Conservation (phyloP, 495 filamentous ascomycete genomes). For the Neurospora sp. region DNA sequence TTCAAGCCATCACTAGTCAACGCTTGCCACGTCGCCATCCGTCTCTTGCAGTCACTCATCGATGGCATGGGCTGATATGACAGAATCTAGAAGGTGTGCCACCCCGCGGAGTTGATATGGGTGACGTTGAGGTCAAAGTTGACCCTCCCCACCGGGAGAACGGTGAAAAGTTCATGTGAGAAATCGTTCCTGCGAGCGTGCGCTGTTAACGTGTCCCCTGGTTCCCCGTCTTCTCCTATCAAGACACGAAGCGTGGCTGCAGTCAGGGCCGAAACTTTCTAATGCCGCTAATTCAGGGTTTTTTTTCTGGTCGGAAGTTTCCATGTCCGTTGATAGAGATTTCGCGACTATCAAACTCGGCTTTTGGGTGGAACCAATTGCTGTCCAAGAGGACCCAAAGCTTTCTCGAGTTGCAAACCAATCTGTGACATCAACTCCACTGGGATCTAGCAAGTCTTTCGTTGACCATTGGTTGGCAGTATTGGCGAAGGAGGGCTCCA, state of each 20-base stretch:
- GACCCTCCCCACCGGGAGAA: neutral
- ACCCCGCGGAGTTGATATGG: neutral
- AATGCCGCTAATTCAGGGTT: neutral
- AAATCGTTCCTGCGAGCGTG: slow-evolving; percentile 16
- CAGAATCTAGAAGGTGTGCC: neutral
- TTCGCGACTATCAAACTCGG: neutral
- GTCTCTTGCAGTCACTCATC: neutral
- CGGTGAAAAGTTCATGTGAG: slow-evolving; percentile 24
- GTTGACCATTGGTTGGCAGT: neutral
- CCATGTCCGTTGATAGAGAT: neutral
- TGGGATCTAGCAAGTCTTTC: neutral
- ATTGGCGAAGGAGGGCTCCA: neutral
- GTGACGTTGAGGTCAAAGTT: neutral
- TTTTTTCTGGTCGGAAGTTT: neutral
- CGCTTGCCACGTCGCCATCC: slow-evolving; percentile 19
- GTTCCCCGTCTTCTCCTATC: slow-evolving; percentile 1
- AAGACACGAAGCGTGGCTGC: slow-evolving; percentile 12
- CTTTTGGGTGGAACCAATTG: neutral
- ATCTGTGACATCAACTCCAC: neutral
- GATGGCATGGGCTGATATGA: neutral
- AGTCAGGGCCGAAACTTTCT: neutral
- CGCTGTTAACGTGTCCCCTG: slow-evolving; percentile 1
- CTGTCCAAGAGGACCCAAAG: neutral
- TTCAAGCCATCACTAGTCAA: slow-evolving; percentile 15
- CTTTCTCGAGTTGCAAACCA: neutral